Percentiles rank a stretch among this genome's conserved stretches.
These are phyloP conservation scores for Sugiyamaella valdiviana DNA, from an alignment of 805 yeast genomes.

Conservation along the genomic window DNA sequence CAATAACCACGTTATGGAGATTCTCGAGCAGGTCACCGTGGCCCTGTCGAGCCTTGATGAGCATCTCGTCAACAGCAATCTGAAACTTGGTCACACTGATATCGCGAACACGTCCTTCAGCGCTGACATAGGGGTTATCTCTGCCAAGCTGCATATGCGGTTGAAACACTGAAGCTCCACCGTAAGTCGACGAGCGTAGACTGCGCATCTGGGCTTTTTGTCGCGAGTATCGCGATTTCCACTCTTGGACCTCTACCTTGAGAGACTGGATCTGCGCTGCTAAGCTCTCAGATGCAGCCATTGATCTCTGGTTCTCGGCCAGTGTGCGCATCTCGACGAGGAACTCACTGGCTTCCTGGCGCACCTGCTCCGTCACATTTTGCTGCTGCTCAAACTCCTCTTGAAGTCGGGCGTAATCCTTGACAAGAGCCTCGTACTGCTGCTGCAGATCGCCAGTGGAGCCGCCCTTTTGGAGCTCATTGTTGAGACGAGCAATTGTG, in stretches of 20 bases:
- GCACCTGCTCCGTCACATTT: conserved; percentile 33
- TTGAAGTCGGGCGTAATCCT: conserved; percentile 21
- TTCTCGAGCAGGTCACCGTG: conserved; percentile 25
- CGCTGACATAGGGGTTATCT: conserved; percentile 18
- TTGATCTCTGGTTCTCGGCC: conserved; percentile 23
- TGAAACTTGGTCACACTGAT: conserved; percentile 28
- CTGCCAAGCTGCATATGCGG: conserved; percentile 4
- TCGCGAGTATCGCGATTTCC: conserved; percentile 31
- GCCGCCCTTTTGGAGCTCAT: background rate
- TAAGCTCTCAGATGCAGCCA: conserved; percentile 20
- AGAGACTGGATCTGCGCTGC: conserved; percentile 24
- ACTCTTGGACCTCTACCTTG: conserved; percentile 31
- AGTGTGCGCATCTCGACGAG: conserved; percentile 35
- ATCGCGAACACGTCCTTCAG: conserved; percentile 27
- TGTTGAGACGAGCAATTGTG: background rate
- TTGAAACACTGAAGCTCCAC: conserved; percentile 7
- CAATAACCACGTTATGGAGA: conserved; percentile 31
- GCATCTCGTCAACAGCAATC: conserved; percentile 30
- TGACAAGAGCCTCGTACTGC: conserved; percentile 19
- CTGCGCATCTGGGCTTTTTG: conserved; percentile 27
- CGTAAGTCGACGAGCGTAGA: conserved; percentile 22
- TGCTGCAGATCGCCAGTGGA: conserved; percentile 2
- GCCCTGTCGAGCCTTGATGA: conserved; percentile 27
- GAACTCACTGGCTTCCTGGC: conserved; percentile 33
- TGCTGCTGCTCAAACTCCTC: conserved; percentile 22